Evolutionary conservation across 2,329 filamentous ascomycete genomes (phyloP).

Genomic region (Fusarium aywerte): DNA sequence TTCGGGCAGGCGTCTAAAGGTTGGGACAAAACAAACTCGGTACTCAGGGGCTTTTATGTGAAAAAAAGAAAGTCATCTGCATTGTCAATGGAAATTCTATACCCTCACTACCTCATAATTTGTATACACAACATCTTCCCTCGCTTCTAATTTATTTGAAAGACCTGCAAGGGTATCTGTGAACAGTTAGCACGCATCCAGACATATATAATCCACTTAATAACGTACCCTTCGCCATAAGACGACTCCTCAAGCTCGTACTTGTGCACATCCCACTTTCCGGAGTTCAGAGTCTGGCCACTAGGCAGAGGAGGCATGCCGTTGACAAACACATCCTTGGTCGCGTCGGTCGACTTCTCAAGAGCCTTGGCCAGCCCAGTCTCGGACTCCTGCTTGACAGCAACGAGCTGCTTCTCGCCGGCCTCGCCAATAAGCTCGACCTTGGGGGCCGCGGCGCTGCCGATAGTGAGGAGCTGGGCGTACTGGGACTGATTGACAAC

Average conservation of each 20-base stretch:
- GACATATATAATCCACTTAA: neutral
- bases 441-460: slow-evolving; percentile 83
- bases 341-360: slow-evolving; percentile 67
- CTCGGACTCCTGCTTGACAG: slow-evolving; percentile 78
- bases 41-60: neutral
- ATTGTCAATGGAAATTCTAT: slow-evolving; percentile 49
- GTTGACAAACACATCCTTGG: slow-evolving; percentile 73
- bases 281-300: slow-evolving; percentile 67
- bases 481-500: slow-evolving; percentile 86
- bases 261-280: slow-evolving; percentile 73
- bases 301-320: slow-evolving; percentile 89
- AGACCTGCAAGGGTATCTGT: slow-evolving; percentile 71
- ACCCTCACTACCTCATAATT: slow-evolving; percentile 44
- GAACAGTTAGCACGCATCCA: slow-evolving; percentile 35
- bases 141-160: slow-evolving; percentile 60
- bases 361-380: slow-evolving; percentile 79
- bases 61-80: slow-evolving; percentile 44
- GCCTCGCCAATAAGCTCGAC: slow-evolving; percentile 78
- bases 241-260: slow-evolving; percentile 73
- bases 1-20: slow-evolving; percentile 11
- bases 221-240: slow-evolving; percentile 76
- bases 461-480: slow-evolving; percentile 84
- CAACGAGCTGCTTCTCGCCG: slow-evolving; percentile 73
- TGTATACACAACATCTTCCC: slow-evolving; percentile 47
- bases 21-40: neutral